phyloP scores from a whole-genome alignment of 1,139 yeast genomes.

The Protomyces lactucae-debilis region DNA sequence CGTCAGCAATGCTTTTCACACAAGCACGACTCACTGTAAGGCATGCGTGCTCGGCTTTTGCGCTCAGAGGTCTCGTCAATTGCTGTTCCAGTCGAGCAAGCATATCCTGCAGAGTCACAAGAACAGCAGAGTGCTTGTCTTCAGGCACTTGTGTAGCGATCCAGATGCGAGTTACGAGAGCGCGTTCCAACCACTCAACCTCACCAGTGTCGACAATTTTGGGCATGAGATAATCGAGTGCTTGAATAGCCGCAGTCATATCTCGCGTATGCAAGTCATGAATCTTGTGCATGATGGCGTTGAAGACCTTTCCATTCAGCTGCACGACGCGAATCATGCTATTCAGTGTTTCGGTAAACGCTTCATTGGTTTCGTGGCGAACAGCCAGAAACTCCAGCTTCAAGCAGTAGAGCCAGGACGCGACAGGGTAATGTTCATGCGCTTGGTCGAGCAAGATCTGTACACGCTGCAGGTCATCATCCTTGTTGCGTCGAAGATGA shows the following conservation, averaged over 20 bases:
- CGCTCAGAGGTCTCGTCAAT: constrained; percentile 14
- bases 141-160: constrained; percentile 15
- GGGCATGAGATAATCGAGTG: constrained; percentile 16
- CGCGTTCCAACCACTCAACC: constrained; percentile 27
- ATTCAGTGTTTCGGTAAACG: constrained; percentile 1
- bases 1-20: background rate
- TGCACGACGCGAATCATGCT: constrained; percentile 22
- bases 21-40: constrained; percentile 26
- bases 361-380: background rate
- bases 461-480: constrained; percentile 1
- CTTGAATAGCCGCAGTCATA: background rate
- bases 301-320: background rate
- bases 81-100: constrained; percentile 24
- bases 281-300: constrained; percentile 1
- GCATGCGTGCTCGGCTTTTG: constrained; percentile 25
- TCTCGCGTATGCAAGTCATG: constrained; percentile 8
- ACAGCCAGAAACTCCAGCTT: background rate
- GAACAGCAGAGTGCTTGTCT: background rate
- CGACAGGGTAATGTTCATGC: constrained; percentile 13
- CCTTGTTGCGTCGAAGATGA: background rate
- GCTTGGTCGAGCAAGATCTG: constrained; percentile 7
- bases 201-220: constrained; percentile 1
- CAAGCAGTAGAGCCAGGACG: constrained; percentile 11
- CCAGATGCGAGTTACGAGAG: constrained; percentile 28
- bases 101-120: background rate